Conservation (phyloP, 2,329 filamentous ascomycete genomes). For the Teratosphaeria epicoccoides region DNA sequence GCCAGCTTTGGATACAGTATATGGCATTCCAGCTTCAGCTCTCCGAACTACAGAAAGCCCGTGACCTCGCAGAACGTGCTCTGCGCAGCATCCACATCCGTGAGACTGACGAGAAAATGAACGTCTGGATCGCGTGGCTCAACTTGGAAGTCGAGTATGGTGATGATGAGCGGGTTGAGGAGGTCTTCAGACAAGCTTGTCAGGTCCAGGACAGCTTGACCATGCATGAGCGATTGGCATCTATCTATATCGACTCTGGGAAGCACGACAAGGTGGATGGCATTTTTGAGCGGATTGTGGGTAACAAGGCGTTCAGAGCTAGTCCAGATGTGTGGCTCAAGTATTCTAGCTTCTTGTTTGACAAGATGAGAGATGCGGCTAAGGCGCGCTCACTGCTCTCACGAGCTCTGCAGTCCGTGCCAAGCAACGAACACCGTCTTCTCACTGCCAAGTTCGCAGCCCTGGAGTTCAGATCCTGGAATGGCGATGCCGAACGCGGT, state of each 20-base stretch:
- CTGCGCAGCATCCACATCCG: conserved; percentile 83
- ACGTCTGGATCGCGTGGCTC: conserved; percentile 88
- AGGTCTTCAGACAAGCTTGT: conserved; percentile 82
- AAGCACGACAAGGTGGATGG: conserved; percentile 79
- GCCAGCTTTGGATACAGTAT: conserved; percentile 86
- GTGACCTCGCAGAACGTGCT: conserved; percentile 81
- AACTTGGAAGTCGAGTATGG: conserved; percentile 84
- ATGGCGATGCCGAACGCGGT: conserved; percentile 79
- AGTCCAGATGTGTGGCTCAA: conserved; percentile 80
- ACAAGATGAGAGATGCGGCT: conserved; percentile 57
- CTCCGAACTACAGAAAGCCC: conserved; percentile 76
- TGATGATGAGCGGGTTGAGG: conserved; percentile 68
- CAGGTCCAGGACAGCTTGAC: conserved; percentile 89
- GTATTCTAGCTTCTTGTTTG: conserved; percentile 87
- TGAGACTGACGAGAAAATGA: conserved; percentile 85
- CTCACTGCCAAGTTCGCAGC: conserved; percentile 81
- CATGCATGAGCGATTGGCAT: conserved; percentile 78
- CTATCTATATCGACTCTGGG: conserved; percentile 87
- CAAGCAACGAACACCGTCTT: conserved; percentile 55
- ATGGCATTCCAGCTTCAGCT: conserved; percentile 98
- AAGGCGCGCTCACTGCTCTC: conserved; percentile 67
- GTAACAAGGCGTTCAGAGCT: conserved; percentile 71
- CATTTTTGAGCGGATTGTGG: conserved; percentile 75
- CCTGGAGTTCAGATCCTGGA: conserved; percentile 75
- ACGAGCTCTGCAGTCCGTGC: conserved; percentile 75